A percentile compares a stretch with the other conserved stretches of the same genome.
phyloP scores from a whole-genome alignment of 352 stramenopile species.

The Sclerospora graminicola region DNA sequence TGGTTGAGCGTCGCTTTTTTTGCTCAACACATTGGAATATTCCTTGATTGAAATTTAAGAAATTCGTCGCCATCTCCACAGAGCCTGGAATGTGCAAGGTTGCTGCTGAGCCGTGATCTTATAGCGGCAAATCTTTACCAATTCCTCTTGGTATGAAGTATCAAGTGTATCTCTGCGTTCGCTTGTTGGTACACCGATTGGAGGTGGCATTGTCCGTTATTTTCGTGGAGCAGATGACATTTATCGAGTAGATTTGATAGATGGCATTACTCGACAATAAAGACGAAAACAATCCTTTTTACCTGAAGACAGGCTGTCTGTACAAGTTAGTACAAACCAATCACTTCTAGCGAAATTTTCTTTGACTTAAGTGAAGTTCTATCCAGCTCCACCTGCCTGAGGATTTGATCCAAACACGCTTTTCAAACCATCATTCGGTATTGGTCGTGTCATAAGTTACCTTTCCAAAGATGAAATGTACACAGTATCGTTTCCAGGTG shows the following conservation, averaged over 20 bases:
- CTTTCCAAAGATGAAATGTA: slow-evolving; percentile 65
- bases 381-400: slow-evolving; percentile 25
- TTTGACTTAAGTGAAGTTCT: slow-evolving; percentile 49
- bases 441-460: slow-evolving; percentile 50
- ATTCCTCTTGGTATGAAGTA: slow-evolving; percentile 41
- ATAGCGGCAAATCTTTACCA: slow-evolving; percentile 20
- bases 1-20: slow-evolving; percentile 67
- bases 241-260: slow-evolving; percentile 65
- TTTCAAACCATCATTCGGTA: slow-evolving; percentile 71
- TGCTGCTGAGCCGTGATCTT: slow-evolving; percentile 62
- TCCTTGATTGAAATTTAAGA: too few species aligned
- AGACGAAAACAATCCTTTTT: slow-evolving; percentile 44
- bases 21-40: slow-evolving; percentile 53
- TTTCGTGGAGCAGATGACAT: slow-evolving; percentile 68
- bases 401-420: slow-evolving; percentile 41
- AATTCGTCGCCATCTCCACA: slow-evolving; percentile 42
- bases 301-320: slow-evolving; percentile 39
- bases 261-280: slow-evolving; percentile 22
- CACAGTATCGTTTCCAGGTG: slow-evolving; percentile 36
- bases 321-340: slow-evolving; percentile 26
- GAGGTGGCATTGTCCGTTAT: slow-evolving; percentile 53
- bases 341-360: slow-evolving; percentile 30
- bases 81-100: slow-evolving; percentile 41
- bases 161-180: slow-evolving; percentile 48
- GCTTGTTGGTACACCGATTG: slow-evolving; percentile 53